Evolutionary conservation across 2,329 filamentous ascomycete genomes (phyloP).

Genomic region (Penicillium crustosum): DNA sequence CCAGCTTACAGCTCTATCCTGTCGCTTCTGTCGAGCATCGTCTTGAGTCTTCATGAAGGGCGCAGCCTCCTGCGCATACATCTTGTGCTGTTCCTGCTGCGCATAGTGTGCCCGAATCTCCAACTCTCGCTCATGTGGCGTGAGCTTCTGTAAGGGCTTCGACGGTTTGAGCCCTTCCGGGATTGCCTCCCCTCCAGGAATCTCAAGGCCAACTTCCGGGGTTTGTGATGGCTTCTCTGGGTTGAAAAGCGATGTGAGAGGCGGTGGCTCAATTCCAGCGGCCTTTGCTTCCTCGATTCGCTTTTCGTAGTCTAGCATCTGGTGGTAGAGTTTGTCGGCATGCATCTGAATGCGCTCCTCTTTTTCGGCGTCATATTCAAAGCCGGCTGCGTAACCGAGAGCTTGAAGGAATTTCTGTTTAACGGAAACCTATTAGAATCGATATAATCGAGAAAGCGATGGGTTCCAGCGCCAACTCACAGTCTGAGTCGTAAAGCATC

Average conservation of each 20-base stretch:
- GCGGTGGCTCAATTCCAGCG: slow-evolving; percentile 44
- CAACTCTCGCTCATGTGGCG: slow-evolving; percentile 49
- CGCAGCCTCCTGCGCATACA: slow-evolving; percentile 38
- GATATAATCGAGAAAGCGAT: not conserved
- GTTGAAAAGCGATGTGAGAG: slow-evolving; percentile 47
- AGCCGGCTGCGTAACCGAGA: slow-evolving; percentile 75
- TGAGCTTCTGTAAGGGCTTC: slow-evolving; percentile 43
- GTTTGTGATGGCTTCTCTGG: slow-evolving; percentile 29
- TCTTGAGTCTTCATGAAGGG: slow-evolving; percentile 41
- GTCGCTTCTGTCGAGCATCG: slow-evolving; percentile 38
- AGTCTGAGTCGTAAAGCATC: slow-evolving; percentile 86
- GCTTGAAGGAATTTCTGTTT: slow-evolving; percentile 80
- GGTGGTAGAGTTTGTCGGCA: slow-evolving; percentile 84
- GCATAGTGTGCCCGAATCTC: slow-evolving; percentile 43
- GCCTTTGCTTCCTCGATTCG: slow-evolving; percentile 62
- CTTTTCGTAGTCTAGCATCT: slow-evolving; percentile 79
- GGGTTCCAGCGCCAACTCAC: slow-evolving; percentile 48
- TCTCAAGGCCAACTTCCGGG: slow-evolving; percentile 27
- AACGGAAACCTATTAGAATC: not conserved
- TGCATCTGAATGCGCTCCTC: slow-evolving; percentile 95
- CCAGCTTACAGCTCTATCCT: slow-evolving; percentile 42
- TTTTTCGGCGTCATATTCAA: slow-evolving; percentile 63
- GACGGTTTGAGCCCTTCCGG: slow-evolving; percentile 38
- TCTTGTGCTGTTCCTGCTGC: slow-evolving; percentile 38
- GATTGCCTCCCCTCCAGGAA: slow-evolving; percentile 39